Evolutionary conservation across 495 filamentous ascomycete species (phyloP).

Genomic region (Lophiotrema nucula): DNA sequence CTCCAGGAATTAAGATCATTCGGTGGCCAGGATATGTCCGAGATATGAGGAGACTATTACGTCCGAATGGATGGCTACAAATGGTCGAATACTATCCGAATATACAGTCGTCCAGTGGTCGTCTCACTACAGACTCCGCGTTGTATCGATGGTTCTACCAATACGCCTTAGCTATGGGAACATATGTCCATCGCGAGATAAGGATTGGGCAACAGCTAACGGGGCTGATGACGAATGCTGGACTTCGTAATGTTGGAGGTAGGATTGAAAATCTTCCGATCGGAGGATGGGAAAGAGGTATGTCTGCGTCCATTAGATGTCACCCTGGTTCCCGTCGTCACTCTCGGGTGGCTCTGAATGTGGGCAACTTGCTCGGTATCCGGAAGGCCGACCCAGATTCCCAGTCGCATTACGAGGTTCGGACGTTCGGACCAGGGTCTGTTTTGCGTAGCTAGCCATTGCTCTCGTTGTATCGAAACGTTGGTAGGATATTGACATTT

Average conservation of each 20-base stretch:
- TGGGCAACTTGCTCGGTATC: no score
- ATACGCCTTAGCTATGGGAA: constrained; percentile 34
- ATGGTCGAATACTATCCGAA: constrained; percentile 87
- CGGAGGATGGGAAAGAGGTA: constrained; percentile 30
- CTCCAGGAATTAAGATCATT: constrained; percentile 69
- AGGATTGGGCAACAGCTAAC: constrained; percentile 34
- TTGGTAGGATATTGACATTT: neutral
- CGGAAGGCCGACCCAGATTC: no score
- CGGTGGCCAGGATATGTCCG: constrained; percentile 78
- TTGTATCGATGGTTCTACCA: constrained; percentile 36
- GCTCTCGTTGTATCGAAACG: neutral
- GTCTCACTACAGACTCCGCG: constrained; percentile 55
- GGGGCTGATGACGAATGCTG: constrained; percentile 18
- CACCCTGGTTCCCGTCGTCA: neutral
- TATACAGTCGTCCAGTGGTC: constrained; percentile 87
- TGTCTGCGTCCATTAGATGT: neutral
- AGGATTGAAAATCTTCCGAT: constrained; percentile 23
- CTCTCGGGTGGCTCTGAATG: no score
- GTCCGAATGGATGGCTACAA: constrained; percentile 81
- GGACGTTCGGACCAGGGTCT: no score
- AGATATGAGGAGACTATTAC: constrained; percentile 70
- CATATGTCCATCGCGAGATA: constrained; percentile 33
- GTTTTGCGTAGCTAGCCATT: no score
- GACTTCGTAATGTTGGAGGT: constrained; percentile 20
- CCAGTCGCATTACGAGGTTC: no score